These are phyloP conservation scores for Sphagnurus paluster DNA, from an alignment of 1,284 basidiomycete species.

Conservation along the genomic window DNA sequence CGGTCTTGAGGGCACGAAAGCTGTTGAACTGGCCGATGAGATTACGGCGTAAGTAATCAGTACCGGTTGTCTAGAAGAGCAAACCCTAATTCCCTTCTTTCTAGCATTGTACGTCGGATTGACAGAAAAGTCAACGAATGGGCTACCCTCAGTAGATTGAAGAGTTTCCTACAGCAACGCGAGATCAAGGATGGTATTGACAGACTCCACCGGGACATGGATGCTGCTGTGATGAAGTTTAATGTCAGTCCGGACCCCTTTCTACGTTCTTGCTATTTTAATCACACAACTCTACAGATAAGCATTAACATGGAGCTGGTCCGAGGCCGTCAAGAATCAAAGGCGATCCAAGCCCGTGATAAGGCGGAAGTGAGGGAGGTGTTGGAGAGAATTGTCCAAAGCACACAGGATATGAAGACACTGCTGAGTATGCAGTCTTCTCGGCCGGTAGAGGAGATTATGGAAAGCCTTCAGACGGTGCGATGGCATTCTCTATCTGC, in stretches of 20 bases:
- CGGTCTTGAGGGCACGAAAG: constrained; percentile 33
- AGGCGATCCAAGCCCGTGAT: constrained; percentile 32
- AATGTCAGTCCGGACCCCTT: constrained; percentile 25
- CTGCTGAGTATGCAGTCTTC: constrained; percentile 29
- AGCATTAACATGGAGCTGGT: constrained; percentile 30
- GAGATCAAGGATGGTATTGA: constrained; percentile 43
- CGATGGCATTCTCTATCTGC: constrained; percentile 8
- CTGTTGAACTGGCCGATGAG: constrained; percentile 35
- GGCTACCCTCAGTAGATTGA: constrained; percentile 35
- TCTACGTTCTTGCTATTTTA: neutral
- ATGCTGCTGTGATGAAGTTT: constrained; percentile 34
- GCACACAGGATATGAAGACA: constrained; percentile 31
- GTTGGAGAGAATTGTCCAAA: constrained; percentile 34
- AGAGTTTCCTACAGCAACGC: constrained; percentile 36
- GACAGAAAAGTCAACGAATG: constrained; percentile 35
- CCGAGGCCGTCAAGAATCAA: constrained; percentile 24
- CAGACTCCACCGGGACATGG: constrained; percentile 36
- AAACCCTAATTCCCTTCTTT: neutral
- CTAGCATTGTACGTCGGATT: constrained; percentile 34
- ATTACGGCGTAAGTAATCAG: constrained; percentile 30
- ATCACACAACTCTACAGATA: constrained; percentile 22
- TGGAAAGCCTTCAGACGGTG: constrained; percentile 43
- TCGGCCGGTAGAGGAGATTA: constrained; percentile 35
- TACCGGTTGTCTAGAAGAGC: neutral
- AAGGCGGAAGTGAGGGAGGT: constrained; percentile 39